These are phyloP conservation scores for Microsporum ferrugineum DNA, from an alignment of 2,329 filamentous ascomycete genomes.

Conservation along the genomic window DNA sequence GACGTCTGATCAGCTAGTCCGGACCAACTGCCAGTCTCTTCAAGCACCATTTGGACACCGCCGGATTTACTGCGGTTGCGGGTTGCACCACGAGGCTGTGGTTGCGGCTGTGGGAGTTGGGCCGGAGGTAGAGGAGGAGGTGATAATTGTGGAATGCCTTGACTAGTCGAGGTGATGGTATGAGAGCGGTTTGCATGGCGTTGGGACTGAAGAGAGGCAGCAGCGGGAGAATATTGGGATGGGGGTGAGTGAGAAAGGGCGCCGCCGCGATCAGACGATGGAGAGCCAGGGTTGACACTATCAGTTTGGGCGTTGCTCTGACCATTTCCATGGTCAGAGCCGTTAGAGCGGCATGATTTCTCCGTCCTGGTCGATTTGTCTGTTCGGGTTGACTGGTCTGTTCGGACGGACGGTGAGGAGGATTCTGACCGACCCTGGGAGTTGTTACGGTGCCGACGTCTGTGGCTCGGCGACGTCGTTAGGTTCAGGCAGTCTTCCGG, in stretches of 20 bases:
- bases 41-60: conserved; percentile 81
- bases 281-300: neutral
- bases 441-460: conserved; percentile 19
- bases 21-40: conserved; percentile 82
- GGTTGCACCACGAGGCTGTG: conserved; percentile 48
- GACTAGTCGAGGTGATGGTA: conserved; percentile 11
- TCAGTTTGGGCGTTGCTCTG: neutral
- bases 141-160: conserved; percentile 26
- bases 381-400: conserved; percentile 22
- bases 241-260: conserved; percentile 16
- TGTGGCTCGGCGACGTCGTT: conserved; percentile 18
- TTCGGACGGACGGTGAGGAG: conserved; percentile 23
- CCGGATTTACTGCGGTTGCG: conserved; percentile 67
- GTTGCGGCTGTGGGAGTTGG: conserved; percentile 26
- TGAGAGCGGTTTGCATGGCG: conserved; percentile 17
- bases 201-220: conserved; percentile 6
- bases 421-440: conserved; percentile 27
- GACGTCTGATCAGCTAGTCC: conserved; percentile 76
- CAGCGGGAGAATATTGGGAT: conserved; percentile 15
- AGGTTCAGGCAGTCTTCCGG: conserved; percentile 29
- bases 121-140: conserved; percentile 23
- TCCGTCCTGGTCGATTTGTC: conserved; percentile 5
- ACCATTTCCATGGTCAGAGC: conserved; percentile 20
- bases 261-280: conserved; percentile 7
- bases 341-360: conserved; percentile 12